Evolutionary conservation across 768 basidiomycete species (phyloP).

Genomic region (Psilocybe cubensis): DNA sequence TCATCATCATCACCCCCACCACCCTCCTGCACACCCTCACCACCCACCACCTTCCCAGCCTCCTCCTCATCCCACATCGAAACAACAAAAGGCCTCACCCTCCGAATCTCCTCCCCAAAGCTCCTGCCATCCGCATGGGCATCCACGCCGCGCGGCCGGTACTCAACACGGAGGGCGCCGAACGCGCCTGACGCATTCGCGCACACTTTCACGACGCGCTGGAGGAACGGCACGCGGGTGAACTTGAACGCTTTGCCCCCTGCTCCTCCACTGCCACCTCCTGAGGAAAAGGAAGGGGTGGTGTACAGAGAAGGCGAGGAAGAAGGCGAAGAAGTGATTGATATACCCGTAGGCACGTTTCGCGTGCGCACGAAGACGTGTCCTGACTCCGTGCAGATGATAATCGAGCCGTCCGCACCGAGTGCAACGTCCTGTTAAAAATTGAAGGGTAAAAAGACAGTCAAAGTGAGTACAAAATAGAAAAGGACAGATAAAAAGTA

Average conservation of each 20-base stretch:
- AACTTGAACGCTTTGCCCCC: conserved; percentile 70
- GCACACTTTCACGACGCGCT: conserved; percentile 84
- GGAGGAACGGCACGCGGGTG: conserved; percentile 76
- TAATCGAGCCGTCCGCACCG: conserved; percentile 84
- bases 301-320: too few species aligned
- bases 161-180: conserved; percentile 82
- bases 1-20: too few species aligned
- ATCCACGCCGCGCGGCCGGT: conserved; percentile 55
- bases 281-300: too few species aligned
- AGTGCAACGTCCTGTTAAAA: conserved; percentile 87
- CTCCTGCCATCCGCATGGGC: conserved; percentile 59
- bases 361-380: conserved; percentile 89
- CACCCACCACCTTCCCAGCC: too few species aligned
- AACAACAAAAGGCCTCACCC: too few species aligned
- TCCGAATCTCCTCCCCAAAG: too few species aligned
- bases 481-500: too few species aligned
- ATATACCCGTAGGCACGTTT: too few species aligned
- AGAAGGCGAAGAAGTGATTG: too few species aligned
- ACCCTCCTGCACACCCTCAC: too few species aligned
- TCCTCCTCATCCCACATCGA: conserved; percentile 9
- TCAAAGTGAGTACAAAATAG: too few species aligned
- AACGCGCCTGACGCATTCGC: conserved; percentile 89
- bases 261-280: too few species aligned
- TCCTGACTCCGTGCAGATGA: conserved; percentile 93
- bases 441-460: not conserved